Evolutionary conservation across 1,139 yeast genomes (phyloP).

Genomic region (Pneumocystis carinii): DNA sequence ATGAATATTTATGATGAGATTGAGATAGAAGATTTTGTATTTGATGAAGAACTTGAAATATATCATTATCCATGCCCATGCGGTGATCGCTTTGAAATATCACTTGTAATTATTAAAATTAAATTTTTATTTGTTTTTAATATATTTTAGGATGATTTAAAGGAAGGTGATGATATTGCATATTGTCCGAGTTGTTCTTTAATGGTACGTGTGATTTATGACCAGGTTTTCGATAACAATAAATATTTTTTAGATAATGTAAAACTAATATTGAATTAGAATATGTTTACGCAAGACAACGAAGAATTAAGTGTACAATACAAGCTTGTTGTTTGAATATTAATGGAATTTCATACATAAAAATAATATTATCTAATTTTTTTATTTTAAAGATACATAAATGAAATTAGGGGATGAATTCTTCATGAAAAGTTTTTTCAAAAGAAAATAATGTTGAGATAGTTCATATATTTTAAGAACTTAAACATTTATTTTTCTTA

Average conservation of each 20-base stretch:
- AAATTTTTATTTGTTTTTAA: neutral
- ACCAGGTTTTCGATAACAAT: conserved; percentile 20
- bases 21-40: conserved; percentile 92
- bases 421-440: too few relatives aligned
- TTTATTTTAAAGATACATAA: too few relatives aligned
- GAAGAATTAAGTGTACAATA: neutral
- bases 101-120: conserved; percentile 33
- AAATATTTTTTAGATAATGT: neutral
- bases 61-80: conserved; percentile 97
- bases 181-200: conserved; percentile 93
- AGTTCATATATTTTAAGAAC: too few relatives aligned
- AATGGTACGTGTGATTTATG: conserved; percentile 84
- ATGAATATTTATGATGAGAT: conserved; percentile 74
- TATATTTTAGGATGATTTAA: conserved; percentile 38
- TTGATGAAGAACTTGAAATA: conserved; percentile 60
- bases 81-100: conserved; percentile 84
- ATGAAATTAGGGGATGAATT: too few relatives aligned
- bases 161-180: conserved; percentile 76
- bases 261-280: neutral
- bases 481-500: too few relatives aligned
- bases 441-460: too few relatives aligned
- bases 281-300: neutral
- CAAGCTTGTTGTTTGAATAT: too few relatives aligned
- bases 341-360: too few relatives aligned
- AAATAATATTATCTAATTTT: too few relatives aligned